These are phyloP conservation scores for Mycena rebaudengoi DNA, from an alignment of 768 basidiomycete genomes.

Conservation along the genomic window DNA sequence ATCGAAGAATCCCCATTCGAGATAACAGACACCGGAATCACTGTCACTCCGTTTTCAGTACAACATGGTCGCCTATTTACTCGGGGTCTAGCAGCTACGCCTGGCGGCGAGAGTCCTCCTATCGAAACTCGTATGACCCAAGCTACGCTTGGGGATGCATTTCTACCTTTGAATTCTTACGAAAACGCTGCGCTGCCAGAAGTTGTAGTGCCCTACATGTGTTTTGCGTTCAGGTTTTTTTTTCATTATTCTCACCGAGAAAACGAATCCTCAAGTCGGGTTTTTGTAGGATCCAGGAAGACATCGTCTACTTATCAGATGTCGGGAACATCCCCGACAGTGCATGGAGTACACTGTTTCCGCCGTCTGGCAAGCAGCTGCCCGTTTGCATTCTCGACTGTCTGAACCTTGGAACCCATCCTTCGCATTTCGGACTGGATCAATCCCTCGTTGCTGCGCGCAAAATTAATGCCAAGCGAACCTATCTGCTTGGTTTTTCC, in stretches of 20 bases:
- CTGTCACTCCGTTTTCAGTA: conserved; percentile 74
- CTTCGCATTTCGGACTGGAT: conserved; percentile 83
- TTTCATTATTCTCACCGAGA: neutral
- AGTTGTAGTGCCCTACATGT: conserved; percentile 64
- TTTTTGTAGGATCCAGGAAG: conserved; percentile 70
- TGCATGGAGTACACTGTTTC: conserved; percentile 62
- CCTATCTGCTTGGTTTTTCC: conserved; percentile 78
- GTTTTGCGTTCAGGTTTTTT: conserved; percentile 63
- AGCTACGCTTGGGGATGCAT: conserved; percentile 16
- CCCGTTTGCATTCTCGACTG: conserved; percentile 82
- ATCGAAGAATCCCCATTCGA: conserved; percentile 78
- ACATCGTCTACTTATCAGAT: conserved; percentile 83
- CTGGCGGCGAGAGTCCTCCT: conserved; percentile 49
- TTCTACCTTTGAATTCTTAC: neutral
- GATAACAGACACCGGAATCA: conserved; percentile 69
- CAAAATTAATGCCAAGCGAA: conserved; percentile 64
- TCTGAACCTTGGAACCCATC: conserved; percentile 68
- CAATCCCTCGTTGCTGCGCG: conserved; percentile 66
- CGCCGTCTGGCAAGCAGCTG: conserved; percentile 39
- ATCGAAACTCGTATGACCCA: conserved; percentile 37
- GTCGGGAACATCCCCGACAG: conserved; percentile 82
- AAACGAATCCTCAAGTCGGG: conserved; percentile 61
- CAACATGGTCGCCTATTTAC: conserved; percentile 79
- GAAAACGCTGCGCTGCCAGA: conserved; percentile 28
- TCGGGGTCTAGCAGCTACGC: conserved; percentile 44